A percentile compares a stretch with the other conserved stretches of the same genome.
phyloP scores from a whole-genome alignment of 2,329 filamentous ascomycete species.

The Neopestalotiopsis clavispora region DNA sequence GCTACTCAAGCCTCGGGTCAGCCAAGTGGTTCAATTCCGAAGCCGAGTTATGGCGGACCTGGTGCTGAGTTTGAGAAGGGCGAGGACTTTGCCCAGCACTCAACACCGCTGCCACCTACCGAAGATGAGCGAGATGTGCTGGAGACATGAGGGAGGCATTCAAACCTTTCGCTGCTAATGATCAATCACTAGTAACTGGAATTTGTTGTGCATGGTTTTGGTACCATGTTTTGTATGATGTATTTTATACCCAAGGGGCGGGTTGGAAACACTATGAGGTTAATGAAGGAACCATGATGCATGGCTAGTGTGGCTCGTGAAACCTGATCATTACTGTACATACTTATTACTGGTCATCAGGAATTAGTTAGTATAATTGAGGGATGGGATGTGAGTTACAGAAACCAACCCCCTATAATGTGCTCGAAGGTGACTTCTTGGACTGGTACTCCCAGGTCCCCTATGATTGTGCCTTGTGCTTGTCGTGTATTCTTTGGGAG shows the following conservation, averaged over 20 bases:
- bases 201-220: not conserved
- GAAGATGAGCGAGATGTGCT: constrained; percentile 25
- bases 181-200: not conserved
- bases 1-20: constrained; percentile 20
- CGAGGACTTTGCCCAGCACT: constrained; percentile 43
- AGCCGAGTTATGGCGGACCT: constrained; percentile 56
- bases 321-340: not conserved
- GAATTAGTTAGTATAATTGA: constrained; percentile 2
- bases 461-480: no score
- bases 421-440: no score
- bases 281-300: constrained; percentile 1
- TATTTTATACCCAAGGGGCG: not conserved
- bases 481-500: no score
- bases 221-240: not conserved
- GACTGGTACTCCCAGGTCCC: no score
- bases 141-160: constrained; percentile 14
- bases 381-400: not conserved
- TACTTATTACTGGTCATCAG: constrained; percentile 4
- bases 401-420: no score
- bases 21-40: constrained; percentile 35
- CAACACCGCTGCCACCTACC: constrained; percentile 44
- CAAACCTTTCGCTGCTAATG: not conserved
- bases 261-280: not conserved
- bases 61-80: constrained; percentile 57
- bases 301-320: no score